phyloP scores from a whole-genome alignment of 257 asterid species.

The Plantago ovata region DNA sequence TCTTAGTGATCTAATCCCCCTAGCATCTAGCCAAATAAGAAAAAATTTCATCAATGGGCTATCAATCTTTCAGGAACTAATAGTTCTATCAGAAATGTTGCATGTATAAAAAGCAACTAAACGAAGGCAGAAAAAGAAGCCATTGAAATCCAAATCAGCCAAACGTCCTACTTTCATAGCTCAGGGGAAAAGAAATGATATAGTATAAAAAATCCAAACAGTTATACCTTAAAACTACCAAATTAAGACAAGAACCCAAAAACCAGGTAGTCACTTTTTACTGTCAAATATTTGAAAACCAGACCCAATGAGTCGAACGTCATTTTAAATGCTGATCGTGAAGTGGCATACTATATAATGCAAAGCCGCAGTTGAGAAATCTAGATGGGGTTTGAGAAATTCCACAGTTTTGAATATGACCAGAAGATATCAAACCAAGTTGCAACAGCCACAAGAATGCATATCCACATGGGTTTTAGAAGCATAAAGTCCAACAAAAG shows the following conservation, averaged over 20 bases:
- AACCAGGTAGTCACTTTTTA: background rate
- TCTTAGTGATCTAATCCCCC: constrained; percentile 11
- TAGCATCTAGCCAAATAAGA: background rate
- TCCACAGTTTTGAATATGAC: background rate
- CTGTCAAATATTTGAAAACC: too few relatives aligned
- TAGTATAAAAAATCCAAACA: background rate
- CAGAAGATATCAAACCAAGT: too few relatives aligned
- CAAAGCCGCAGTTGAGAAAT: background rate
- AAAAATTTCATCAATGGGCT: background rate
- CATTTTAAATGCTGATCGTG: background rate
- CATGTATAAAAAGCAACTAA: constrained; percentile 14
- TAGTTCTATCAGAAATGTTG: background rate
- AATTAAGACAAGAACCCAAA: background rate
- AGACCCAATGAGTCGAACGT: too few relatives aligned
- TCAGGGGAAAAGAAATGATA: background rate
- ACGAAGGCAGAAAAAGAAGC: background rate
- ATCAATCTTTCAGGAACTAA: background rate
- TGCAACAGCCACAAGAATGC: too few relatives aligned
- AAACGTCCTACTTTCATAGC: background rate
- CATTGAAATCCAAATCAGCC: background rate
- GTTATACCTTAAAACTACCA: background rate
- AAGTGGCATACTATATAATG: background rate
- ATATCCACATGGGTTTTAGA: background rate
- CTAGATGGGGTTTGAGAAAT: background rate
- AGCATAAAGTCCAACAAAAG: background rate